A percentile compares a stretch with the other conserved stretches of the same genome.
Conservation (phyloP, 305 asterid genomes). For the Fraxinus xanthoxyloides region DNA sequence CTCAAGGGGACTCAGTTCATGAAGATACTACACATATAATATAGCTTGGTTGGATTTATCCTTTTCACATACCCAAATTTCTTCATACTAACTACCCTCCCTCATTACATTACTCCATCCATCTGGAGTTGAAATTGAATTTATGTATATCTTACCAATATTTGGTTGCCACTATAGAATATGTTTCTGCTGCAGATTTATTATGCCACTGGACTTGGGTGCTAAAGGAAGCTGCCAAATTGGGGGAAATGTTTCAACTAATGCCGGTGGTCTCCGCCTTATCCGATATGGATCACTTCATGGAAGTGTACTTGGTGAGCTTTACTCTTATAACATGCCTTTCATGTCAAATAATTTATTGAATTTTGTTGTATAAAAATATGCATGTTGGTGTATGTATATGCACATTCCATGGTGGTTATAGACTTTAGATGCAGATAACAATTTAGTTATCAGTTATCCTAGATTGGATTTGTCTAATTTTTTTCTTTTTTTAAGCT, state of each 20-base stretch:
- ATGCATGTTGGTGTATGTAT: not conserved
- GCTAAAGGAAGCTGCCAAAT: conserved; percentile 99
- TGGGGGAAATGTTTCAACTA: conserved; percentile 96
- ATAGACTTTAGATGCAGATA: not conserved
- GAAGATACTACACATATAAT: not conserved
- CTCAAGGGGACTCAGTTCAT: not conserved
- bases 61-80: not conserved
- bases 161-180: not conserved
- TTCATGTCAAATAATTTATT: conserved; percentile 2
- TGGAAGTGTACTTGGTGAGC: conserved; percentile 91
- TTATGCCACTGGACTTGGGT: conserved; percentile 98
- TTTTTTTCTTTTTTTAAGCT: not conserved
- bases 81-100: not conserved
- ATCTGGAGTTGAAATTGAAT: not conserved
- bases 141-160: not conserved
- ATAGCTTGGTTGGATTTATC: not conserved
- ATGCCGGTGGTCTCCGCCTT: conserved; percentile 98
- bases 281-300: conserved; percentile 95
- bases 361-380: not conserved
- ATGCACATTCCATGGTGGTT: not conserved
- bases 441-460: not conserved
- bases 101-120: not conserved
- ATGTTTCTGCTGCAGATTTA: conserved; percentile 52
- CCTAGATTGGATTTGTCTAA: not conserved
- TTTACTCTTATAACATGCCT: not conserved